Evolutionary conservation across 139 green algal species (phyloP).

Genomic region (Closterium sp.): DNA sequence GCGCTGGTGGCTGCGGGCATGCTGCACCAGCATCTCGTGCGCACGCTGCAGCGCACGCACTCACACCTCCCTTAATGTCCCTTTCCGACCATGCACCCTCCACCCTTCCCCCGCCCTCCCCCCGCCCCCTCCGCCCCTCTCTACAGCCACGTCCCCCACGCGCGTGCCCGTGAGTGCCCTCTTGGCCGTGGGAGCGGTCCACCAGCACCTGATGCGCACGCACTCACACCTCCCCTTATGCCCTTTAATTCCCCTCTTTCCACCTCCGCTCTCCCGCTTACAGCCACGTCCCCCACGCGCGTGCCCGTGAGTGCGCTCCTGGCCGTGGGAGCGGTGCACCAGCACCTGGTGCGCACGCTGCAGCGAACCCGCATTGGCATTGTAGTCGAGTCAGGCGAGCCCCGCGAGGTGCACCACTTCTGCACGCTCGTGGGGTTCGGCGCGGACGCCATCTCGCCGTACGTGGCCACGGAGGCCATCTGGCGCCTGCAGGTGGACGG

Average conservation of each 20-base stretch:
- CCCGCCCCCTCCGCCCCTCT: not conserved
- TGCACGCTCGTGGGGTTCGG: constrained; percentile 89
- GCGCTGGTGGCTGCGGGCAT: not conserved
- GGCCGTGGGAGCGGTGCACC: constrained; percentile 83
- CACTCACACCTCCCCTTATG: not conserved
- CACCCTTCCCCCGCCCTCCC: not conserved
- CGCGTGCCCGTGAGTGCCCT: constrained; percentile 79
- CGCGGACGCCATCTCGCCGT: constrained; percentile 89
- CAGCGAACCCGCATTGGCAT: constrained; percentile 72
- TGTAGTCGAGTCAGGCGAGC: constrained; percentile 82
- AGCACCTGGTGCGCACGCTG: constrained; percentile 75
- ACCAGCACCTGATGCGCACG: constrained; percentile 79
- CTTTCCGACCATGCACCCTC: not conserved
- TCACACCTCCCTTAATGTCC: not conserved
- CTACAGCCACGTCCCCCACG: not conserved
- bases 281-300: constrained; percentile 40
- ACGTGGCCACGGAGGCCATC: constrained; percentile 83
- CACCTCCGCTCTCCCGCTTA: not conserved
- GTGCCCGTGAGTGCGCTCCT: constrained; percentile 80
- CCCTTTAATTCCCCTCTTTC: too few relatives aligned
- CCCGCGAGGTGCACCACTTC: constrained; percentile 87
- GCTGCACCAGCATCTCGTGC: not conserved
- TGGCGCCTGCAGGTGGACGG: constrained; percentile 41
- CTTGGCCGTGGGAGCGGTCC: constrained; percentile 82
- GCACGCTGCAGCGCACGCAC: not conserved